These are phyloP conservation scores for Wickerhamiella shivajii DNA, from an alignment of 805 yeast species.

Conservation along the genomic window DNA sequence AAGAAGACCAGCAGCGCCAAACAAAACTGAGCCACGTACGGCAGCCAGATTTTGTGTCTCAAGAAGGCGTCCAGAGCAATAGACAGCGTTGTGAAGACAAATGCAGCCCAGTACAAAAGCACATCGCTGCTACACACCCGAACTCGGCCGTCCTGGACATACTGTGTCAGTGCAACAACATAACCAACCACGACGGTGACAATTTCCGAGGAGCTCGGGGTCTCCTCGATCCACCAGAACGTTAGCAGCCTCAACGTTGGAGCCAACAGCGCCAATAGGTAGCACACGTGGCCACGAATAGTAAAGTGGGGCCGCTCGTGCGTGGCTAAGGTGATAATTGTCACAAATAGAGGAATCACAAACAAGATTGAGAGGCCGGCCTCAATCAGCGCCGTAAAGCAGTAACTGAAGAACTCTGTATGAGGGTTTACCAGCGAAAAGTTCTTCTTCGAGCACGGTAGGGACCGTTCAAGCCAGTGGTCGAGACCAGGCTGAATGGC, in stretches of 20 bases:
- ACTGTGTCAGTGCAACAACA: constrained; percentile 10
- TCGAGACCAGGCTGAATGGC: background rate
- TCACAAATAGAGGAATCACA: constrained; percentile 11
- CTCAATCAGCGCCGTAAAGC: constrained; percentile 13
- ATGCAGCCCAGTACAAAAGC: constrained; percentile 16
- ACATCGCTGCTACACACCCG: constrained; percentile 14
- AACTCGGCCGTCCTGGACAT: constrained; percentile 19
- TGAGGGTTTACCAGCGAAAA: constrained; percentile 14
- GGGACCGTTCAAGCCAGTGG: constrained; percentile 2
- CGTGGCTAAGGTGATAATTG: constrained; percentile 8
- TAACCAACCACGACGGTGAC: constrained; percentile 8
- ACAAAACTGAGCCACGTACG: constrained; percentile 3
- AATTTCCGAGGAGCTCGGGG: constrained; percentile 11
- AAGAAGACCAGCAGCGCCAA: constrained; percentile 6
- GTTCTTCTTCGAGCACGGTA: constrained; percentile 8
- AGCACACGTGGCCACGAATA: constrained; percentile 13
- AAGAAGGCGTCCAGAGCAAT: constrained; percentile 13
- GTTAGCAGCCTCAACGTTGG: constrained; percentile 11
- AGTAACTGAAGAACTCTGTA: constrained; percentile 16
- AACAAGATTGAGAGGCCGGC: constrained; percentile 8
- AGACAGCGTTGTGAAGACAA: constrained; percentile 10
- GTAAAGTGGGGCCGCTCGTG: constrained; percentile 13
- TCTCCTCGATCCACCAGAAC: background rate
- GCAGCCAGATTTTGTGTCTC: background rate
- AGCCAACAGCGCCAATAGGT: constrained; percentile 10